Base-by-base conservation (phyloP, 768 basidiomycete genomes). In the Ramaria rubella region DNA sequence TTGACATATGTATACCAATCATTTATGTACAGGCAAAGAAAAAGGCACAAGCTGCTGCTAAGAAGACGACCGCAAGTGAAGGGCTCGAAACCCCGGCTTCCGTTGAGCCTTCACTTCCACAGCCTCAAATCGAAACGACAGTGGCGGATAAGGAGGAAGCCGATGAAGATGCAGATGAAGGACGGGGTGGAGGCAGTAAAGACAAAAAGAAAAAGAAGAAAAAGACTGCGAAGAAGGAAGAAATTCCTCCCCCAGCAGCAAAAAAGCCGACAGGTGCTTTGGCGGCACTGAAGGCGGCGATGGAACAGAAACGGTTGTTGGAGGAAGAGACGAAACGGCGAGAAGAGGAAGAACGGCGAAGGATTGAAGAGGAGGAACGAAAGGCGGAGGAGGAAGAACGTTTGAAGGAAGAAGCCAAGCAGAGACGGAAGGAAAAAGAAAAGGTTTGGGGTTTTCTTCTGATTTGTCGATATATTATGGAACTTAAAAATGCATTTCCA, bases 361-460 rank as follows among this genome's bases (percentile, higher is more conserved):
- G 86, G 58, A 86, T 92, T 43, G 93, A 95, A 70, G 94, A 96
- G 68, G 94, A 97, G 69, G 93, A 95, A 65, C 75, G 85, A 57
- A 73, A 67, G 33, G 80, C 79, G 3, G 90, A 80, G 60, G 93
- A 94, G 68, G 91, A 92, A 72, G 89, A 75, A 59, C 75, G 74
- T 64, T 75, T 73, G 67, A 86, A 80, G 61, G 91, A 93, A 67
- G 89, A 91, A 69, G 90, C 88, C 72, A 91, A 85, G 70, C 82
- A 83, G 60, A 79, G 85, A 54, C 82, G 69, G 74, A 94, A 94
- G 69, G 92, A 95, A 64, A 93, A 87, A 64, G 89, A 92, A 70
- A 92, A 90, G 79, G 89, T 87, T 50, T 70, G 91, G 90, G 78
- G 90, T 87, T 58, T 23, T 8, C n/a, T n/a, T n/a, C 29, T 58